Conservation (phyloP, 306 rosid genomes). For the Cyamopsis tetragonoloba region DNA sequence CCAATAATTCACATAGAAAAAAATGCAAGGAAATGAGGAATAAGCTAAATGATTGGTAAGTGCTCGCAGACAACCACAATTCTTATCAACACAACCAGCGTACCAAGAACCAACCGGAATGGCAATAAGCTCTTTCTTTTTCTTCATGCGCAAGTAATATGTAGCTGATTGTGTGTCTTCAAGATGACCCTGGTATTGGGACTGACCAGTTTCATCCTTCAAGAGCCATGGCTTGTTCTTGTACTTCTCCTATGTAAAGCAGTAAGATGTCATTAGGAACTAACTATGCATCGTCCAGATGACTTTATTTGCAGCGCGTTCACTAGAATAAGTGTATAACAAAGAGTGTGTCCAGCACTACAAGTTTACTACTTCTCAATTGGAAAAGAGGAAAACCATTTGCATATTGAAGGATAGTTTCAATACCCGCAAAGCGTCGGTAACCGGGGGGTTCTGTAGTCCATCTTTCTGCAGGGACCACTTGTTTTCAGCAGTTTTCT, state of each 20-base stretch:
- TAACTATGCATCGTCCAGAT: background rate
- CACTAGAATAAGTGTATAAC: background rate
- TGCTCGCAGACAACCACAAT: background rate
- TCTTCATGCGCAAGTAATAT: slow-evolving; percentile 66
- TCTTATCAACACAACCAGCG: background rate
- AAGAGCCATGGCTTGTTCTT: slow-evolving; percentile 86
- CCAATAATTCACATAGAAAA: background rate
- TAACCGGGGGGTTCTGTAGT: slow-evolving; percentile 65
- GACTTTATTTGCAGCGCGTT: too few species aligned
- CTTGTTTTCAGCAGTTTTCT: slow-evolving; percentile 70
- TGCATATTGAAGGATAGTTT: background rate
- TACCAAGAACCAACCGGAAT: slow-evolving; percentile 96
- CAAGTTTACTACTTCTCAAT: background rate
- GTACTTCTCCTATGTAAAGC: slow-evolving; percentile 57
- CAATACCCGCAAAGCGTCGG: slow-evolving; percentile 66
- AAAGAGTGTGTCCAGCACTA: background rate
- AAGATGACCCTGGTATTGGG: slow-evolving; percentile 71
- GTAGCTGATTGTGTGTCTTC: slow-evolving; percentile 86
- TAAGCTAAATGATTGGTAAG: background rate
- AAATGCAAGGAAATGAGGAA: background rate
- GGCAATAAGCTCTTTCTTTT: slow-evolving; percentile 83
- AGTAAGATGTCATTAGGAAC: slow-evolving; percentile 16
- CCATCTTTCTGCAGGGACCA: slow-evolving; percentile 83
- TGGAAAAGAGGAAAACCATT: background rate
- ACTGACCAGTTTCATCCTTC: slow-evolving; percentile 89